Evolutionary conservation across 164 flowering plant genomes (phyloP), one percentile per base, ranked within the genome.

Genomic region (Nelumbo lutea): DNA sequence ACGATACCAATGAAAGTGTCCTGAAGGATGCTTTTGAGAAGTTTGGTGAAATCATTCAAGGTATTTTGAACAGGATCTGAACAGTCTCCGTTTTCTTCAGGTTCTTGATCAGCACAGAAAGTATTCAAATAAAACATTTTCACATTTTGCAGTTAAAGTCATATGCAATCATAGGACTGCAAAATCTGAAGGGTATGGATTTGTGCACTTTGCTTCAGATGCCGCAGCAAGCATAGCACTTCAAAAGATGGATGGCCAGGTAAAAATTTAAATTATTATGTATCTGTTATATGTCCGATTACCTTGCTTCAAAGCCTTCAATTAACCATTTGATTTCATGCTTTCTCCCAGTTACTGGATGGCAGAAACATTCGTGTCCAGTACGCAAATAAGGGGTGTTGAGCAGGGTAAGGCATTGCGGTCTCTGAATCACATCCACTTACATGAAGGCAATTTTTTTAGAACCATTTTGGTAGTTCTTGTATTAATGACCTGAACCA

Each of bases 111-210:
- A 11, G 9, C 6, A 4, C 11, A 42, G 44, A 39, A 45, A 4
- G 11, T 14, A 11, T 55, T 66, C 4, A 15, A 40, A 47, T 14
- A 43, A 45, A 60, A 41, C 4, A 2, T 2, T 55, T 70, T 42
- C 55, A 40, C 0, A 11, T 58, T 45, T 67, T 8, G 46, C 87
- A 88, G 96, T 84, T 45, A 83, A 79, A 68, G 88, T 88, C 39
- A 84, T 88, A 65, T 86, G 92, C 73, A 78, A 88, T 79, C 87
- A 64, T 63, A 69, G 61, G 61, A 83, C 76, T 68, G 85, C 85
- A 58, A 80, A 78, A 74, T 90, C 92, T 10, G 85, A 80, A 78
- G 90, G 89, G 9, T 90, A 76, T 77, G 96, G 90, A 38, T 90
- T 90, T 79, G 87, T 90, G 64, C 74, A 67, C 42, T 90, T 80